Conservation (phyloP, 352 stramenopile species). For the Globisporangium polare region DNA sequence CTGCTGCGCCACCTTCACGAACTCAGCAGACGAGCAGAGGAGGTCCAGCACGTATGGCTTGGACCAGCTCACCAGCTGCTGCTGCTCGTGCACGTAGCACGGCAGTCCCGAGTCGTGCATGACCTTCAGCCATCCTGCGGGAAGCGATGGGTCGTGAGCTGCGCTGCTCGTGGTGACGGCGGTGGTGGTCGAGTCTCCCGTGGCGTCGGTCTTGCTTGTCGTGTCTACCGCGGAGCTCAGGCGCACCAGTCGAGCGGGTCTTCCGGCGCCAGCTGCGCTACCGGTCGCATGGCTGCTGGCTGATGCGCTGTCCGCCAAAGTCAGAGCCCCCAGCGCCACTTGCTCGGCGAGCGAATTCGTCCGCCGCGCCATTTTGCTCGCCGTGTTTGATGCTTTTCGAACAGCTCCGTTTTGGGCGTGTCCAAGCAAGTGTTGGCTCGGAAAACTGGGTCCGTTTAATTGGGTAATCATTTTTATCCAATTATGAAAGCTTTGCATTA, state of each 20-base stretch:
- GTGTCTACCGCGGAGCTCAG: conserved; percentile 40
- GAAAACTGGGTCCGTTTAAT: too few relatives aligned
- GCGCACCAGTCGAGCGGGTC: conserved; percentile 40
- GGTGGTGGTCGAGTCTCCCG: not conserved
- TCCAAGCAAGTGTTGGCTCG: not conserved
- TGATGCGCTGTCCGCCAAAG: not conserved
- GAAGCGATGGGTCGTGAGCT: conserved; percentile 31
- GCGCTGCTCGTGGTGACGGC: conserved; percentile 5
- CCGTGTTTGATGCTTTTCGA: not conserved
- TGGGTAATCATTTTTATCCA: conserved; percentile 9
- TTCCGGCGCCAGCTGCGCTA: conserved; percentile 20
- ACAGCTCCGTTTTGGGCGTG: not conserved
- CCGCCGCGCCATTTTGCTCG: conserved; percentile 18
- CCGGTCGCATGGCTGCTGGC: not conserved
- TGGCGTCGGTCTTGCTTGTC: conserved; percentile 10
- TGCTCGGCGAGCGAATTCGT: conserved; percentile 17
- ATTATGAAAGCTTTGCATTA: not conserved
- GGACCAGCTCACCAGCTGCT: conserved; percentile 66
- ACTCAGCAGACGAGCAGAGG: conserved; percentile 22
- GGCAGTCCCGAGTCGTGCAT: conserved; percentile 60
- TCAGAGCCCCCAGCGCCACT: conserved; percentile 21
- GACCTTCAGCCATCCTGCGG: conserved; percentile 57
- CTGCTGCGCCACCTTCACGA: conserved; percentile 40
- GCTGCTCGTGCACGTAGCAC: conserved; percentile 60
- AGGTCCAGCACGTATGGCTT: conserved; percentile 56